Evolutionary conservation across 2,329 filamentous ascomycete species (phyloP).

Genomic region (Clonostachys solani): DNA sequence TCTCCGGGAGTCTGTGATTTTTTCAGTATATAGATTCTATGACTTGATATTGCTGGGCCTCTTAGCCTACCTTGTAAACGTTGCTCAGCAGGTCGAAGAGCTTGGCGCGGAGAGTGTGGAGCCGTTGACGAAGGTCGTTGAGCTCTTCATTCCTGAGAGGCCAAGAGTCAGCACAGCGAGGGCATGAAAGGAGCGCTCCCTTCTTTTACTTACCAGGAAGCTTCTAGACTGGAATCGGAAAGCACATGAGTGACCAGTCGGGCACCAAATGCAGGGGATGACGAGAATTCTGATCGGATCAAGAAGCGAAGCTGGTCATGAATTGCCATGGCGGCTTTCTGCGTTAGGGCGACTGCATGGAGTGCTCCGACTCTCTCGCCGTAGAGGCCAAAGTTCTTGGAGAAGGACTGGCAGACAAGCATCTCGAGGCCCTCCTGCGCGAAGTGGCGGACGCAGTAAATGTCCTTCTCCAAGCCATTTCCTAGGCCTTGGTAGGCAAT

Average conservation of each 20-base stretch:
- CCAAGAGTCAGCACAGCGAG: background rate
- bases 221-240: background rate
- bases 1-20: background rate
- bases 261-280: background rate
- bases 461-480: slow-evolving; percentile 22
- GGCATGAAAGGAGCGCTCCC: background rate
- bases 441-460: slow-evolving; percentile 17
- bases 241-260: background rate
- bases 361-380: slow-evolving; percentile 24
- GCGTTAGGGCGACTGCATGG: background rate
- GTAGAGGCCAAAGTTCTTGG: slow-evolving; percentile 32
- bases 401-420: slow-evolving; percentile 26
- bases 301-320: background rate
- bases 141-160: background rate
- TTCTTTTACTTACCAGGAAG: background rate
- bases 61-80: background rate
- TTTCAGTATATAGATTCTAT: background rate
- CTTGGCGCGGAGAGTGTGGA: background rate
- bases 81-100: background rate
- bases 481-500: slow-evolving; percentile 30
- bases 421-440: slow-evolving; percentile 17
- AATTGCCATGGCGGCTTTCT: background rate
- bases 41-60: too few relatives aligned
- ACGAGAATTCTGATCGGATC: background rate
- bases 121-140: background rate